Percentiles rank a stretch among this genome's conserved stretches.
Conservation (phyloP, 73 alveolate genomes). For the Uronychia setigera region DNA sequence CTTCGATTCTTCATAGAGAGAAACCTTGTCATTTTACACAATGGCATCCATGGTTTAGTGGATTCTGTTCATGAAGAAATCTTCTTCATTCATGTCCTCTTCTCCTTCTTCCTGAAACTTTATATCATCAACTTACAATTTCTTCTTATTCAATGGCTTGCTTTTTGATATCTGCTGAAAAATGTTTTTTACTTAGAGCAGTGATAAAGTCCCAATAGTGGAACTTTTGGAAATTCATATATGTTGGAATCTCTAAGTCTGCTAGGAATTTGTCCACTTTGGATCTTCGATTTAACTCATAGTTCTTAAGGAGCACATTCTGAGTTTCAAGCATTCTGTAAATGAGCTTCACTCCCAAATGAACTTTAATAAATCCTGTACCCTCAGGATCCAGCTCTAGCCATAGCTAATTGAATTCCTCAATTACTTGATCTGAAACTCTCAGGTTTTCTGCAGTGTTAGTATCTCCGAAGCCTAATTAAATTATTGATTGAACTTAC, state of each 20-base stretch:
- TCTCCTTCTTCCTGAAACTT: not conserved
- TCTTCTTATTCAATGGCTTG: not conserved
- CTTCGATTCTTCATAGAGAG: not conserved
- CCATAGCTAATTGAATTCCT: constrained; percentile 32
- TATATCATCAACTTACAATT: not conserved
- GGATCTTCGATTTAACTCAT: not conserved
- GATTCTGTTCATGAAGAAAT: not conserved
- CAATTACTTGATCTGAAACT: constrained; percentile 20
- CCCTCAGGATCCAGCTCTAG: constrained; percentile 24
- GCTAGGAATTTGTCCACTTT: not conserved
- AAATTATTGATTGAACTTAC: constrained; percentile 40
- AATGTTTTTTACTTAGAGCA: not conserved
- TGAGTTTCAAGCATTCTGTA: not conserved
- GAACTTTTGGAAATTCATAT: not conserved
- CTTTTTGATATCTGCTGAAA: not conserved
- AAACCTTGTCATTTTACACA: not conserved
- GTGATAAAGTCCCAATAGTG: not conserved
- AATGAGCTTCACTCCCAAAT: not conserved
- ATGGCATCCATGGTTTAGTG: not conserved
- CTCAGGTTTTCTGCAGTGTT: constrained; percentile 31
- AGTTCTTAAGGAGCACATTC: not conserved
- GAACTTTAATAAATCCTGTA: constrained; percentile 34
- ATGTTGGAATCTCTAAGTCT: not conserved
- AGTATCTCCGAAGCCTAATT: constrained; percentile 67
- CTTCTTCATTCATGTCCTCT: not conserved